A percentile compares a stretch with the other conserved stretches of the same genome.
phyloP scores from a whole-genome alignment of 169 alveolate species.

The Neospora caninum region DNA sequence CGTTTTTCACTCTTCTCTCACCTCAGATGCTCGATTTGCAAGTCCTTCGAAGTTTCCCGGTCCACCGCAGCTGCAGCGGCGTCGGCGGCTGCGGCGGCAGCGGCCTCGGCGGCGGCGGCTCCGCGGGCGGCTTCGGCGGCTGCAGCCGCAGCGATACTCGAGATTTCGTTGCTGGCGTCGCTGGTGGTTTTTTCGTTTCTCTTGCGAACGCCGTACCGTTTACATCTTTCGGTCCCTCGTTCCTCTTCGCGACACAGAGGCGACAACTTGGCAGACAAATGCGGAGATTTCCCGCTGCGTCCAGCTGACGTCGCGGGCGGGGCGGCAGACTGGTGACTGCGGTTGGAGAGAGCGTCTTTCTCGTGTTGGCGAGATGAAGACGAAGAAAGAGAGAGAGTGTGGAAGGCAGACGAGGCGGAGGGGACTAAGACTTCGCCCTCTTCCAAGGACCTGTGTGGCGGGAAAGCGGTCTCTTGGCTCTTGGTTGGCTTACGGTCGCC shows the following conservation, averaged over 20 bases:
- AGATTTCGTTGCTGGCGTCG: background rate
- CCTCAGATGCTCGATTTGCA: background rate
- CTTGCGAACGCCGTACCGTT: background rate
- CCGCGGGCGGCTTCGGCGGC: background rate
- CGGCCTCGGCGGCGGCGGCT: background rate
- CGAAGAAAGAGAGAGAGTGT: background rate
- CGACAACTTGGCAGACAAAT: too few species aligned
- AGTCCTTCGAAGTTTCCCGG: background rate
- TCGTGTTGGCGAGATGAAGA: background rate
- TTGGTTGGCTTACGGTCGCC: too few species aligned
- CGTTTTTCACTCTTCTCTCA: background rate
- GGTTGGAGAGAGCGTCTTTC: background rate
- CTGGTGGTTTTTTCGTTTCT: background rate
- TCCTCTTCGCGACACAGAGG: background rate
- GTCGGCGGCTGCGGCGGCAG: constrained; percentile 1
- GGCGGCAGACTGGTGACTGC: too few species aligned
- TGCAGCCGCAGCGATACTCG: background rate
- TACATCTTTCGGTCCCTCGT: background rate
- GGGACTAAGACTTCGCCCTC: background rate
- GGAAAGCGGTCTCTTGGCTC: too few species aligned
- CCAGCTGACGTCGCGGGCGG: too few species aligned
- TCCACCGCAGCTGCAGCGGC: background rate
- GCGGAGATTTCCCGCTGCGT: too few species aligned
- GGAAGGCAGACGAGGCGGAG: background rate
- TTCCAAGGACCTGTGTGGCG: background rate